Conservation (phyloP, 208 protist species). For the Wallacemonas sp. region DNA sequence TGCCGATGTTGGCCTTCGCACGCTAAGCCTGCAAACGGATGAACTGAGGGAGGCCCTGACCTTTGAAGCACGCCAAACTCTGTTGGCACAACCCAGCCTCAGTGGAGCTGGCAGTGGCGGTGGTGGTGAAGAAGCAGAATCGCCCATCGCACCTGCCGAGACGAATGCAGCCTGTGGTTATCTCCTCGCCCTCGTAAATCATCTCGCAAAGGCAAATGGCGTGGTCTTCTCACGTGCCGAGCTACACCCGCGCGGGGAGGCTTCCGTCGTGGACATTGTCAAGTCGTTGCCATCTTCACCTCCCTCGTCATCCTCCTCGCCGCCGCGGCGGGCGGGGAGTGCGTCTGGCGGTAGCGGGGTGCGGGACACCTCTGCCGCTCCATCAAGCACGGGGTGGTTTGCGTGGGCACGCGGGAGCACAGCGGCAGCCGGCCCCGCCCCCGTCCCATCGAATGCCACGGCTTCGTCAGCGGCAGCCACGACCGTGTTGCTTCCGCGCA, state of each 20-base stretch:
- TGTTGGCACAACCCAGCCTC: background rate
- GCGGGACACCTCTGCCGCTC: too few species aligned
- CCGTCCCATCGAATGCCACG: background rate
- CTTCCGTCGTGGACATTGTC: constrained; percentile 48
- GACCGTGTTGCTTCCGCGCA: too few species aligned
- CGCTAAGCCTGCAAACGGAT: background rate
- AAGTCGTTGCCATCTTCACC: constrained; percentile 4
- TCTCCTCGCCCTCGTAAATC: constrained; percentile 45
- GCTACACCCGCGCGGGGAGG: constrained; percentile 52
- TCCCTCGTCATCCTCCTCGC: background rate
- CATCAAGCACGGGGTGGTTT: constrained; percentile 11
- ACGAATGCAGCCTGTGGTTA: constrained; percentile 78
- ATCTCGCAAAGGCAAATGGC: constrained; percentile 40
- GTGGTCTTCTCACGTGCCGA: constrained; percentile 34
- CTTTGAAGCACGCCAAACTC: background rate
- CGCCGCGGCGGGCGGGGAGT: background rate
- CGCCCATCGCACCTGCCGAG: constrained; percentile 23
- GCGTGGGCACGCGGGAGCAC: background rate
- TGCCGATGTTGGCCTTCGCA: background rate
- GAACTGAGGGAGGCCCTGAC: background rate
- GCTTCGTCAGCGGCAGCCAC: background rate
- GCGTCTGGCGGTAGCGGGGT: background rate
- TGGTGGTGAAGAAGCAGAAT: background rate
- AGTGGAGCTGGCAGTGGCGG: background rate
- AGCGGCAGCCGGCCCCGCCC: background rate